phyloP scores from a whole-genome alignment of 2,329 filamentous ascomycete species.

The Penicillium sp. region DNA sequence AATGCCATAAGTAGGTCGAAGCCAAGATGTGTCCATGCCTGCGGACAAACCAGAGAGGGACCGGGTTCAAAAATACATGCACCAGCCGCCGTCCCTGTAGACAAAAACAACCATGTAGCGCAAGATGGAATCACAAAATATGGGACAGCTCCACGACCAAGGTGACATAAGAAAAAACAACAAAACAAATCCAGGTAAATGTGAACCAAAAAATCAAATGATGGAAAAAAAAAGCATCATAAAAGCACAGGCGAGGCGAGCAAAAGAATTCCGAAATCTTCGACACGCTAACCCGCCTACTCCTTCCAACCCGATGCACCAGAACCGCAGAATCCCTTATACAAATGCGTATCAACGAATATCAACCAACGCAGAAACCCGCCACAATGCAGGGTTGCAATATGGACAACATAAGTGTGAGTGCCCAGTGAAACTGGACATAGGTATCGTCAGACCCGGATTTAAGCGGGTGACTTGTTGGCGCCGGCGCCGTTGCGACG shows the following conservation, averaged over 20 bases:
- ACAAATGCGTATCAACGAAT: slow-evolving; percentile 45
- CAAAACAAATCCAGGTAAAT: slow-evolving; percentile 10
- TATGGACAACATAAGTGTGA: slow-evolving; percentile 39
- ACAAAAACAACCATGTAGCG: slow-evolving; percentile 15
- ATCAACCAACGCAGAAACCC: slow-evolving; percentile 42
- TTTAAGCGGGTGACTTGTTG: slow-evolving; percentile 49
- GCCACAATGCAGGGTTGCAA: slow-evolving; percentile 38
- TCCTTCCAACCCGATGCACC: slow-evolving; percentile 48
- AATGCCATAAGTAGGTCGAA: slow-evolving; percentile 28
- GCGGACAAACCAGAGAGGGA: slow-evolving; percentile 11
- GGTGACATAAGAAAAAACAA: slow-evolving; percentile 23
- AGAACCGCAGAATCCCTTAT: slow-evolving; percentile 46
- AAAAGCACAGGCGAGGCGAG: slow-evolving; percentile 27
- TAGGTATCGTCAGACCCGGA: slow-evolving; percentile 15
- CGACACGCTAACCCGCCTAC: slow-evolving; percentile 45
- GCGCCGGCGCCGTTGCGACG: slow-evolving; percentile 49
- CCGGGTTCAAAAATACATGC: slow-evolving; percentile 17
- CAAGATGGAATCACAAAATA: slow-evolving; percentile 22
- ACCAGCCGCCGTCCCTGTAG: slow-evolving; percentile 7
- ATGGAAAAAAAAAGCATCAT: slow-evolving; percentile 13
- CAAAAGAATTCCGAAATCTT: slow-evolving; percentile 37
- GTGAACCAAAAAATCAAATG: slow-evolving; percentile 21
- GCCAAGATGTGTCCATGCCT: slow-evolving; percentile 21
- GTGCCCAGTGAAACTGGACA: slow-evolving; percentile 20
- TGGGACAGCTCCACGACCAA: slow-evolving; percentile 22